Evolutionary conservation across 768 basidiomycete species (phyloP), one percentile per base, ranked within the genome.

Genomic region (Naganishia vaughanmartiniae): DNA sequence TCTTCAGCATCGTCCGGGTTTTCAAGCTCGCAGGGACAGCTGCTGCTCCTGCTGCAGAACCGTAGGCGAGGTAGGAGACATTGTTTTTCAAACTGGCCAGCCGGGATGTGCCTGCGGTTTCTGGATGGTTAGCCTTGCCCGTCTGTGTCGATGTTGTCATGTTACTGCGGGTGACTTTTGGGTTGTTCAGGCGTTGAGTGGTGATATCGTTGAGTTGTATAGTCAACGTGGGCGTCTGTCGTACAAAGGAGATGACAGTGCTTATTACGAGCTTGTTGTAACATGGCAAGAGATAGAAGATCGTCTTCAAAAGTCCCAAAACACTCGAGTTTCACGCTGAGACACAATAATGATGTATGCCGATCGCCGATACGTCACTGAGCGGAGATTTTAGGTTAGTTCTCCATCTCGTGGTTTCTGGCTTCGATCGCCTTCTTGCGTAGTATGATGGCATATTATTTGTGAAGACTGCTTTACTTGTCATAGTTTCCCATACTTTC

Each of bases 31-130:
- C 66, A 11, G 71, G 71, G 0, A 72, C 66, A n/a, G 70, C 66
- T 10, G 66, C 28, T 6, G 66, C 65, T 19, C 60, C 60, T 9
- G 66, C 66, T 1, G 56, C 71, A 6, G 55, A 58, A 12, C 71
- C 71, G 36, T 72, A 68, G 10, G 67, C 51, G 46, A 72, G 71
- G 65, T 72, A 72, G 21, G 66, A 46, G 34, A 66, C 54, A 46
- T 65, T 66, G 19, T 60, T 56, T 24, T 65, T 58, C 30, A 65
- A 9, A 14, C 28, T 26, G n/a, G 17, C 54, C n/a, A 72, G 46
- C 17, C 45, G 55, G 4, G 71, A 58, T 11, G 69, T 31, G 17
- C 24, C 48, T 46, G 54, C 2, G 45, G 21, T 24, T 7, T 57
- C 39, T 1, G 68, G 14, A 2, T 24, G n/a, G 54, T 26, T 26